Base-by-base conservation (phyloP, 2,329 filamentous ascomycete species). In the Sclerotiophoma versabilis region DNA sequence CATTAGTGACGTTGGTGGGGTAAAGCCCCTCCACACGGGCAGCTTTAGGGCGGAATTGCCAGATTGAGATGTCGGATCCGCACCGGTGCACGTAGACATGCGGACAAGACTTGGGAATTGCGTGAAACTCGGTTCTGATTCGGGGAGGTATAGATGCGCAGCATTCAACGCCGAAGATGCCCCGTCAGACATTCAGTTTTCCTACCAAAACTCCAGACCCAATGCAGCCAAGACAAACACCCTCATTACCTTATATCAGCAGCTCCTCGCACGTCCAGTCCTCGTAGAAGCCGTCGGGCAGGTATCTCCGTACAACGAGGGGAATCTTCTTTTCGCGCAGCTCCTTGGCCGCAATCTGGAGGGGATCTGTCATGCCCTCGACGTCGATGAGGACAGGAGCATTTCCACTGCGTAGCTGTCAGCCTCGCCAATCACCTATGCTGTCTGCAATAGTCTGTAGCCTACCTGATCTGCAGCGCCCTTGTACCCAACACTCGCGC, bases 261-360 rank as follows among this genome's bases (percentile, higher is more conserved):
- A 98, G 83, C 78, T 99, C 95, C 79, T 98, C 95, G 79, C 93
- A 97, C 29, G 93, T 96, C 95, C 95, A 99, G 77, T 99, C 95
- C 83, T 99, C 95, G 77, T 98, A 98, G 91, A 86, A 96, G 81
- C 95, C 95, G 79, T 99, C 95, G 19, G 95, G 95, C 74, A 99
- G 84, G 79, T 98, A 99, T 72, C 95, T 87, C 75, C 95, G 87
- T 62, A 99, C 91, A 52, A 99, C 95, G 57, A 99, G 79, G 20
- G 95, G 95, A 49, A 99, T 96, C 84, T 99, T 99, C 85, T 98
- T 98, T 81, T 98, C 93, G 62, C 91, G 87, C 75, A 99, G 82
- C 79, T 99, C 95, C 80, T 98, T 98, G 76, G 97, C 90, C 20
- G 95, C 95, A 73, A 99, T 98, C 78, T 97, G 92, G 50, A 99